Evolutionary conservation across 768 basidiomycete genomes (phyloP), one percentile per base, ranked within the genome.

Genomic region (Hypsizygus marmoreus): DNA sequence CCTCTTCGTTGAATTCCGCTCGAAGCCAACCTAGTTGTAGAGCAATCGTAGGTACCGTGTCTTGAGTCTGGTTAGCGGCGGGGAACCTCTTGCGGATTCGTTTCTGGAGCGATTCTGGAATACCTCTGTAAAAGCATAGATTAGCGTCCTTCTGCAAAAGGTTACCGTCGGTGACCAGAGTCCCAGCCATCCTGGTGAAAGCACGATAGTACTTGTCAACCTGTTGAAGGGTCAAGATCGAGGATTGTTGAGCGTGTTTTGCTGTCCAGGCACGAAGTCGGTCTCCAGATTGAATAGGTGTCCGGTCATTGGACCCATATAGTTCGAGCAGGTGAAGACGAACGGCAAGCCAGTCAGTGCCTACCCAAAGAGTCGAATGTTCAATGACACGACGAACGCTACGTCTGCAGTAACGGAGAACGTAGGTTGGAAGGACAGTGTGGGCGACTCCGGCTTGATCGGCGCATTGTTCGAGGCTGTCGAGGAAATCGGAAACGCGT

Each of bases 231-330:
- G 26, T 43, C 20, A 8, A 13, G 16, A 49, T 22, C 2, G 9
- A 1, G 2, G 35, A 13, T 13, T 22, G 4, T 4, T 34, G 3
- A 2, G 33, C 38, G 35, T 54, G 47, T 12, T 32, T n/a, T 9
- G 20, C 17, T 1, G 41, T 40, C 53, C 48, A 54, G 2, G 8
- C 9, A 14, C 36, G 10, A 3, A 54, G 19, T 11, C 14, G 14
- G 3, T 53, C 43, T 12, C 31, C 23, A 1, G 47, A 45, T 3
- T 28, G 12, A 17, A 13, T n/a, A 1, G 36, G 37, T 4, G 29
- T 25, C 3, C 8, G n/a, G 22, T 50, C 47, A n/a, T 42, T 39
- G 4, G 53, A 49, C 2, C 24, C 41, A 25, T 48, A 55, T 4
- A 44, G 7, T 12, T 45, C 11, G 0, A 38, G 30, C 0, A 55